Base-by-base conservation (phyloP, 2,329 filamentous ascomycete genomes). In the Simplicillium sp. region DNA sequence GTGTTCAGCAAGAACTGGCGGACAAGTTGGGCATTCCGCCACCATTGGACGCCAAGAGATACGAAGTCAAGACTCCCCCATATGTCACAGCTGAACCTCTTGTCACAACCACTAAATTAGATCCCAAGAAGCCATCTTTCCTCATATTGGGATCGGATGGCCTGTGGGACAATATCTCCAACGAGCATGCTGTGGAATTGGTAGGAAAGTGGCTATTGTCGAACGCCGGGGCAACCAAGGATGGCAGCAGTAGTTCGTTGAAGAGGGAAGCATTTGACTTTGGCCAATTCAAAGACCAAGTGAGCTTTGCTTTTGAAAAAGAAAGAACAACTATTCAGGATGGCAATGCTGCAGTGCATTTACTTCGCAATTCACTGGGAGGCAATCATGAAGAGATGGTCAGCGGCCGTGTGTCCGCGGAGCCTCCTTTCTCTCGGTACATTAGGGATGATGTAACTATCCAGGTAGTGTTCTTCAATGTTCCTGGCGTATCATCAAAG, bases 301-400 rank as follows among this genome's bases (percentile, higher is more conserved):
- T 25, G 9, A 25, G 20, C 20, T 25, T 6, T 9, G 9, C 5
- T 5, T 25, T 25, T 9, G 20, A 25, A 25, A 9, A 25, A 9
- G 20, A 25, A 5, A 5, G 20, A 25, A 9, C 20, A 6, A 78
- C 84, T 1, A 78, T 87, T 7, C 79, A 87, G 55, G 86, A 92
- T 54, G 81, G 82, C 56, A 90, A 88, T 51, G 85, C 77, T 8
- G 86, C 86, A 0, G 88, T 87, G 1, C 87, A 90, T 59, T 70
- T 92, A 32, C 76, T 87, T 34, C 77, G 86, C 46, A 92, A 92
- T 53, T 84, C 84, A 1, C 73, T 92, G 13, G 87, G 87, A 29
- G 86, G 87, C 4, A 81, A 77, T 44, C 77, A 89, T 50, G 70
- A 75, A 48, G 82, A 87, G 52, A 77, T 87, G 70, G 67, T 92